Conservation (phyloP, 2,329 filamentous ascomycete genomes). For the Venturia effusa region DNA sequence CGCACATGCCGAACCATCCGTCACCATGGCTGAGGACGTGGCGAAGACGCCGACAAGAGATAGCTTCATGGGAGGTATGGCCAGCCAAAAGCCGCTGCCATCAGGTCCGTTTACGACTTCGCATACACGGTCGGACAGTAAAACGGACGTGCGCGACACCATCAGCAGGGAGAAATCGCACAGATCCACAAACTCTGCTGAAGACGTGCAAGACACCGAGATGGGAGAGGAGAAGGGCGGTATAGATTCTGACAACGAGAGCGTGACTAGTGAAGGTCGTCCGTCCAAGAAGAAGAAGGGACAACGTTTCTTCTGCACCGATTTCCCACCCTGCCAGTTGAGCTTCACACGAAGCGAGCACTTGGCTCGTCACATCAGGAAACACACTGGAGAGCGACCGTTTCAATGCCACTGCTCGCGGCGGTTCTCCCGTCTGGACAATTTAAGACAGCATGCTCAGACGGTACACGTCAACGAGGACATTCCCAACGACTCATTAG, state of each 20-base stretch:
- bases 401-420: conserved; percentile 94
- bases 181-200: conserved; percentile 47
- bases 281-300: conserved; percentile 92
- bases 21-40: conserved; percentile 24
- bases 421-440: conserved; percentile 87
- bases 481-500: conserved; percentile 86
- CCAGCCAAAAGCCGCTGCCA: conserved; percentile 36
- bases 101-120: conserved; percentile 34
- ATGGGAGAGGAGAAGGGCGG: conserved; percentile 66
- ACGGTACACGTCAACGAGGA: conserved; percentile 97
- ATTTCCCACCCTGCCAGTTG: conserved; percentile 84
- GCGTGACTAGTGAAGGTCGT: conserved; percentile 46
- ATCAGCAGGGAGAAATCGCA: conserved; percentile 49
- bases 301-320: conserved; percentile 90
- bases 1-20: conserved; percentile 20
- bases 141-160: conserved; percentile 25
- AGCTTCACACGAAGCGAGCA: conserved; percentile 97
- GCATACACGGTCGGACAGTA: conserved; percentile 13
- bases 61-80: conserved; percentile 33
- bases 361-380: conserved; percentile 88
- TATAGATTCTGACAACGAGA: conserved; percentile 39
- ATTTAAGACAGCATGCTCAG: conserved; percentile 90
- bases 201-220: conserved; percentile 55
- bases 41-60: conserved; percentile 55
- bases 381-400: conserved; percentile 93